Conservation (phyloP, 106 monocot species). For the Agapanthus africanus region DNA sequence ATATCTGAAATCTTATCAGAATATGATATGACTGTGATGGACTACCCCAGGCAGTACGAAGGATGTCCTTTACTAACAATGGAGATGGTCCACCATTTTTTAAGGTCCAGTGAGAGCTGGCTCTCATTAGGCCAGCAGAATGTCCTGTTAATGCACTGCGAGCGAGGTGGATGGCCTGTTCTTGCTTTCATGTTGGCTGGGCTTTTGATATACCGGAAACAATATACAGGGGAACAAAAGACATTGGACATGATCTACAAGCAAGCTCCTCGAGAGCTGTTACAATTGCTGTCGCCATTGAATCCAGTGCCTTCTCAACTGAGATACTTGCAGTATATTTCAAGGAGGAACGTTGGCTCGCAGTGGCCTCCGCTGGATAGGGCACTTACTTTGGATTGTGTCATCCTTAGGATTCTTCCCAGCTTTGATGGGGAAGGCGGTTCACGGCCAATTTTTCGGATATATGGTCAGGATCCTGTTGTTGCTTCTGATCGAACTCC, state of each 20-base stretch:
- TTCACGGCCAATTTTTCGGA: slow-evolving; percentile 75
- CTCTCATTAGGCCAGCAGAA: slow-evolving; percentile 72
- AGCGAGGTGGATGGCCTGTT: slow-evolving; percentile 90
- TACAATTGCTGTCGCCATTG: slow-evolving; percentile 70
- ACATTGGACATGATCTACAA: slow-evolving; percentile 90
- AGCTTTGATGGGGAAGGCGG: slow-evolving; percentile 69
- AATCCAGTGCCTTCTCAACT: slow-evolving; percentile 89
- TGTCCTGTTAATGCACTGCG: slow-evolving; percentile 80
- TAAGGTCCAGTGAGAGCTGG: slow-evolving; percentile 94
- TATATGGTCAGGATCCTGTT: slow-evolving; percentile 87
- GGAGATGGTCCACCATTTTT: slow-evolving; percentile 91
- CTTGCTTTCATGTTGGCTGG: slow-evolving; percentile 92
- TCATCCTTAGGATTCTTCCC: slow-evolving; percentile 74
- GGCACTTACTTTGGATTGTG: slow-evolving; percentile 84
- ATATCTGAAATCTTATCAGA: slow-evolving; percentile 54
- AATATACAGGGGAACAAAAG: slow-evolving; percentile 74
- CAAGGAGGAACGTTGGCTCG: slow-evolving; percentile 82
- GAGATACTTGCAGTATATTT: slow-evolving; percentile 90
- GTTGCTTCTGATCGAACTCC: slow-evolving; percentile 48
- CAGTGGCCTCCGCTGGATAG: slow-evolving; percentile 90
- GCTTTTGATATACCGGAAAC: slow-evolving; percentile 74
- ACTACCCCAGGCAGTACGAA: slow-evolving; percentile 84
- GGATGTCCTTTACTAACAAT: slow-evolving; percentile 84
- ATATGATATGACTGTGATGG: slow-evolving; percentile 92
- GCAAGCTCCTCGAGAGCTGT: slow-evolving; percentile 73